Percentiles rank a stretch among this genome's conserved stretches.
These are phyloP conservation scores for Eutypella sp. DNA, from an alignment of 2,329 filamentous ascomycete species.

Conservation along the genomic window DNA sequence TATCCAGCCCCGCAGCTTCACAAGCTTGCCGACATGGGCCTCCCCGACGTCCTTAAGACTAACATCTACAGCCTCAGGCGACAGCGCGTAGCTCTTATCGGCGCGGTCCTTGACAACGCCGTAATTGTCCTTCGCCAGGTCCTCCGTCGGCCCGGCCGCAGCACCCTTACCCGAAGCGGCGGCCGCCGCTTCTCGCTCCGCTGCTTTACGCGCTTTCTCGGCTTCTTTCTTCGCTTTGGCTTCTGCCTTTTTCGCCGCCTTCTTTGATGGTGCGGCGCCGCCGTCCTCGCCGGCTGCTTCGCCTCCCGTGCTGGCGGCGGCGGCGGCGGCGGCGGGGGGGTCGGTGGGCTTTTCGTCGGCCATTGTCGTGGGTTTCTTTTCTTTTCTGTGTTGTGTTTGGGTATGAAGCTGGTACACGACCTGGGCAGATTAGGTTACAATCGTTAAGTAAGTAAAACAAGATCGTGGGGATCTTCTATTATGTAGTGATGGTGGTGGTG, in stretches of 20 bases:
- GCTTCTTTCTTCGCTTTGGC: conserved; percentile 86
- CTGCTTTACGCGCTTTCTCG: conserved; percentile 66
- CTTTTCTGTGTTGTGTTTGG: too few relatives aligned
- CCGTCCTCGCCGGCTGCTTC: neutral
- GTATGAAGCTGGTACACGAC: too few relatives aligned
- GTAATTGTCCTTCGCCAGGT: conserved; percentile 73
- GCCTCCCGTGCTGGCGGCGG: neutral
- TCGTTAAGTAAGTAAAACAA: too few relatives aligned
- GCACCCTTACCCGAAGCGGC: conserved; percentile 56
- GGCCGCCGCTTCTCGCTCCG: conserved; percentile 69
- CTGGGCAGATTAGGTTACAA: too few relatives aligned
- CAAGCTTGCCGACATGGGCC: conserved; percentile 60
- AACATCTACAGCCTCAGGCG: neutral
- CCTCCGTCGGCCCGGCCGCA: conserved; percentile 58
- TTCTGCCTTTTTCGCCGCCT: conserved; percentile 77
- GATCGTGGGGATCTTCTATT: too few relatives aligned
- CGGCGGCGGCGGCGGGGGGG: neutral
- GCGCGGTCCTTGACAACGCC: conserved; percentile 62
- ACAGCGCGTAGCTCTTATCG: conserved; percentile 47
- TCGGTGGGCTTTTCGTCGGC: neutral
- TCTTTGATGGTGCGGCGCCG: conserved; percentile 54
- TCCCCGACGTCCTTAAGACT: conserved; percentile 57
- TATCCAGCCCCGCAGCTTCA: conserved; percentile 75
- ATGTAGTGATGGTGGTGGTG: neutral
- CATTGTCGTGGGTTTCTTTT: neutral